phyloP scores from a whole-genome alignment of 2,329 filamentous ascomycete genomes.

The Cryphonectria naterciae region DNA sequence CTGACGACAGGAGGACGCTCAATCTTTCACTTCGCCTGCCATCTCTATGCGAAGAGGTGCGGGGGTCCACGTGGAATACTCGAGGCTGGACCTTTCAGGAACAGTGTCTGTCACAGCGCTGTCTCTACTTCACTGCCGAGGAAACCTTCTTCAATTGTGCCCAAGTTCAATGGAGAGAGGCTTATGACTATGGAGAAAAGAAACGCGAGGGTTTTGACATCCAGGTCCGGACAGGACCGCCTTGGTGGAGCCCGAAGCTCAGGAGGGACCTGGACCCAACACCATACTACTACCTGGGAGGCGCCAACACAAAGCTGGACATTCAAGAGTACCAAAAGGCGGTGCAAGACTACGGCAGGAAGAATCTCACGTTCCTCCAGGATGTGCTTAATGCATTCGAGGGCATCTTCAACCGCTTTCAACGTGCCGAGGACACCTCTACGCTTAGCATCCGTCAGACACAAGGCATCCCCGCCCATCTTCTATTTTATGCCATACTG shows the following conservation, averaged over 20 bases:
- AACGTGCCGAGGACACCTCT: not conserved
- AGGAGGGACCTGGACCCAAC: not conserved
- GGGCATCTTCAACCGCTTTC: not conserved
- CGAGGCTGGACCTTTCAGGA: not conserved
- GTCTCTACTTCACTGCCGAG: not conserved
- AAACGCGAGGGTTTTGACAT: not conserved
- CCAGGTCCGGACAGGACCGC: not conserved
- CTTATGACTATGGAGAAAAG: not conserved
- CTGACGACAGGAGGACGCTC: not conserved
- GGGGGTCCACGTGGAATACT: not conserved
- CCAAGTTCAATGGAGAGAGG: not conserved
- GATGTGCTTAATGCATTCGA: not conserved
- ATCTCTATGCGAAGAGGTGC: not conserved
- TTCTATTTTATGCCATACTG: not conserved
- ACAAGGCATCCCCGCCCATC: not conserved
- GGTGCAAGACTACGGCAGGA: not conserved
- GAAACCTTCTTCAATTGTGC: not conserved
- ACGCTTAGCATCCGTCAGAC: not conserved
- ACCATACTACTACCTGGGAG: not conserved
- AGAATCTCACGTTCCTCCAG: not conserved
- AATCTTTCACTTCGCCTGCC: not conserved
- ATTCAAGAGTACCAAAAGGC: not conserved
- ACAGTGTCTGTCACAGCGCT: not conserved
- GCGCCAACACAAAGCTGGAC: not conserved
- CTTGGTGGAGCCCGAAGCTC: not conserved